Base-by-base conservation (phyloP, 768 basidiomycete genomes). In the Kwoniella dejecticola region DNA sequence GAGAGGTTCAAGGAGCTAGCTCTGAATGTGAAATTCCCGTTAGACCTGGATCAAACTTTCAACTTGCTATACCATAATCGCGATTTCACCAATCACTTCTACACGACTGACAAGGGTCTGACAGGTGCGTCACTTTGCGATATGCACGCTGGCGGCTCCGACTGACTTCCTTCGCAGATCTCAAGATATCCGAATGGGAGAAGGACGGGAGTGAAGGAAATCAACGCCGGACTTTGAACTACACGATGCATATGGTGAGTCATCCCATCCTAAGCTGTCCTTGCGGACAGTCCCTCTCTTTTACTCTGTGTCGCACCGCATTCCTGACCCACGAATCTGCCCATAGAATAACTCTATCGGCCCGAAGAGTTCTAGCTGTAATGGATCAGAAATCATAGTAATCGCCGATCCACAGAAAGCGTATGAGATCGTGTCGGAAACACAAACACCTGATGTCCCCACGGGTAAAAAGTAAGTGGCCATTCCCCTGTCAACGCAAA, bases 401-500 rank as follows among this genome's bases (percentile, higher is more conserved):
- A 48, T 57, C 2, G 44, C 38, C 8, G 59, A 67, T 19, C 64
- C 64, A 15, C 58, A 62, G 15, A 49, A 48, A 17, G 33, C 63
- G 3, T 64, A 70, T 33, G 69, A 66, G 60, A 67, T 70, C 7
- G 52, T 58, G 17, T 64, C 65, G 6, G 62, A 66, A 23, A 70
- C 69, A 4, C 58, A 65, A 33, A 70, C 65, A 6, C 65, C 65
- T 13, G 66, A 63, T 40, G 41, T 70, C 17, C 69, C 69, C 7
- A 62, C 69, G 2, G 69, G 69, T 13, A 70, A 70, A 42, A 64
- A 47, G 69, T 70, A 45, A 62, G 69, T 61, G n/a, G n/a, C n/a
- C n/a, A n/a, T n/a, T 10, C n/a, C 29, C 29, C 23, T 48, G 11
- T 31, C 24, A 6, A 33, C 6, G n/a, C n/a, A 44, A n/a, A n/a